These are phyloP conservation scores for Acacia acuminata DNA, from an alignment of 306 rosid species.

Conservation along the genomic window DNA sequence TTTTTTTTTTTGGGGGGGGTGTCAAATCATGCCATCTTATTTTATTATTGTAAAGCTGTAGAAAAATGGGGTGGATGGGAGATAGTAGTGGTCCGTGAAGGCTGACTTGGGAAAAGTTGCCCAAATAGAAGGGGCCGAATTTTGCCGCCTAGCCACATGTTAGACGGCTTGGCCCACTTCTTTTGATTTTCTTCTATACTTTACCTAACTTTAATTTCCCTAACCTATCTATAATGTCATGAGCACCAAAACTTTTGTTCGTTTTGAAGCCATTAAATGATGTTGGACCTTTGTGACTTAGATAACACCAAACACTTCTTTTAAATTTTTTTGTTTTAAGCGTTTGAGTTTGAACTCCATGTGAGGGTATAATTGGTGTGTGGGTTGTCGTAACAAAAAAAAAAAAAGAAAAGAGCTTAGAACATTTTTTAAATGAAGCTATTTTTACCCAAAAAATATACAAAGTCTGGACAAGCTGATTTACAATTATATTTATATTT, in stretches of 20 bases:
- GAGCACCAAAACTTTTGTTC: background rate
- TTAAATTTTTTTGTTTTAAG: too few species aligned
- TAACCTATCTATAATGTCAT: background rate
- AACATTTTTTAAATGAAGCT: too few species aligned
- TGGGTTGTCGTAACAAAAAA: too few species aligned
- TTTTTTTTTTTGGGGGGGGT: too few species aligned
- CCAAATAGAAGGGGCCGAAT: background rate
- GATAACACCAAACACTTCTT: too few species aligned
- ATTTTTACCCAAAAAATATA: too few species aligned
- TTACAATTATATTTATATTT: too few species aligned
- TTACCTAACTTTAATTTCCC: background rate
- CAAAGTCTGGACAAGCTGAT: too few species aligned
- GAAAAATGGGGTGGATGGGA: background rate
- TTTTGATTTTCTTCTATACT: background rate
- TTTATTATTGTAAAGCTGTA: background rate
- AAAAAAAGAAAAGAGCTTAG: too few species aligned
- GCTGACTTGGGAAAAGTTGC: background rate
- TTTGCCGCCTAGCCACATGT: background rate
- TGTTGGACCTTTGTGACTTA: too few species aligned
- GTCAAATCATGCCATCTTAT: background rate
- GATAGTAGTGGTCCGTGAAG: background rate
- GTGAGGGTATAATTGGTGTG: too few species aligned
- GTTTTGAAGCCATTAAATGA: background rate
- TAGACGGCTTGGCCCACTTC: background rate
- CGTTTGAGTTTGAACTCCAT: too few species aligned